A percentile compares a stretch with the other conserved stretches of the same genome.
phyloP scores from a whole-genome alignment of 768 basidiomycete genomes.

The Inosperma sp. region DNA sequence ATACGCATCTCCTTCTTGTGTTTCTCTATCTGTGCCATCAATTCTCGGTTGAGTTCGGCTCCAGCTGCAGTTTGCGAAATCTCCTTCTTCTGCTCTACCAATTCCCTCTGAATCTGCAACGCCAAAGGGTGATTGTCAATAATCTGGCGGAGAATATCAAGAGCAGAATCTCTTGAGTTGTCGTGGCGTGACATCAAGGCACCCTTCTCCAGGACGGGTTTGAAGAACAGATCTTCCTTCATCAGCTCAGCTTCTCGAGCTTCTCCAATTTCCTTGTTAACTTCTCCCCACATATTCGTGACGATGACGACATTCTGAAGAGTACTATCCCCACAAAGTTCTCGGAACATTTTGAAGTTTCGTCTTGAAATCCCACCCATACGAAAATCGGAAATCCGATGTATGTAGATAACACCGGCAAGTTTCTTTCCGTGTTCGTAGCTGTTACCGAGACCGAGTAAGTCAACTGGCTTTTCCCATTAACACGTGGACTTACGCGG shows the following conservation, averaged over 20 bases:
- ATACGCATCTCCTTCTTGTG: conserved; percentile 45
- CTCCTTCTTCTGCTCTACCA: conserved; percentile 45
- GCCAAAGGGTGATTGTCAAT: conserved; percentile 37
- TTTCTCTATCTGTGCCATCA: conserved; percentile 42
- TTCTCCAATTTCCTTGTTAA: conserved; percentile 34
- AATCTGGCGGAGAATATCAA: conserved; percentile 39
- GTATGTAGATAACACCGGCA: conserved; percentile 53
- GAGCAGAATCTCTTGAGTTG: conserved; percentile 38
- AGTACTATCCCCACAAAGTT: conserved; percentile 47
- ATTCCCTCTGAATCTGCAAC: conserved; percentile 52
- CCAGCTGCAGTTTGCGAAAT: conserved; percentile 53
- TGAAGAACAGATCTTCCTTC: conserved; percentile 43
- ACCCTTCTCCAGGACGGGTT: conserved; percentile 46
- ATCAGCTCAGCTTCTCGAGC: conserved; percentile 44
- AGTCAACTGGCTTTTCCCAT: background rate
- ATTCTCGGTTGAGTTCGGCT: conserved; percentile 45
- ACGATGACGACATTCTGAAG: conserved; percentile 49
- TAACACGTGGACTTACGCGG: conserved; percentile 24
- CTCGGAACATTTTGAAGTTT: conserved; percentile 49
- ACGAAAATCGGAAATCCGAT: conserved; percentile 48
- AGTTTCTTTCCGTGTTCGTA: conserved; percentile 35
- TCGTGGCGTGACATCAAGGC: conserved; percentile 42
- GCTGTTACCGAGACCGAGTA: conserved; percentile 18
- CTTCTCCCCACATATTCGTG: conserved; percentile 52
- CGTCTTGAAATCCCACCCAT: conserved; percentile 48